Base-by-base conservation (phyloP, 163 green algal species). In the Trebouxia gelatinosa region DNA sequence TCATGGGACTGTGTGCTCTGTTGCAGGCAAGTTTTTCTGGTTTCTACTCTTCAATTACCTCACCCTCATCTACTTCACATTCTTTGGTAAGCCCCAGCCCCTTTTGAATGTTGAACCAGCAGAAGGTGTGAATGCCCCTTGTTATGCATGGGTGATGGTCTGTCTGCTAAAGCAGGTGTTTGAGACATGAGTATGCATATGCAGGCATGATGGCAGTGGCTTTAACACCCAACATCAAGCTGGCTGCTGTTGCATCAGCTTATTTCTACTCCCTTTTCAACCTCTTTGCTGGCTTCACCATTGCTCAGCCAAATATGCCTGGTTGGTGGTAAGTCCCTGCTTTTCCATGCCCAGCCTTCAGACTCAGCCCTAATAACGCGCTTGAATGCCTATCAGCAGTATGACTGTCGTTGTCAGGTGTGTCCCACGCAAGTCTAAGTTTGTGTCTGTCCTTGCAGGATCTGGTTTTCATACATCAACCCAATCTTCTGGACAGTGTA, bases 241-340 rank as follows among this genome's bases (percentile, higher is more conserved):
- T 89, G 40, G 83, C 84, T 2, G 80, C 72, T 37, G 61, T 92
- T 1, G 31, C 88, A 28, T 83, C 75, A 29, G 83, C 81, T 50
- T 81, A 86, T 34, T 89, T 92, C 76, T 90, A 87, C 58, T 77
- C 68, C n/a, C 26, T 71, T 1, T 74, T 46, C 34, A 79, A 79
- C 32, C 65, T 59, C 19, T 59, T 59, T 23, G 48, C 48, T n/a
- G n/a, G n/a, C n/a, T n/a, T 72, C 64, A 72, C 77, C 4, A 76
- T 83, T 35, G 37, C 58, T 9, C 38, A 38, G 62, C 72, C 70
- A 40, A 38, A 62, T 50, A 78, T 82, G 21, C 80, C 79, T 32
- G 76, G 66, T 13, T 82, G 77, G 70, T 85, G 77, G 68, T 76
- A 64, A 43, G 40, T 29, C 31, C 17, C 6, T 6, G 6, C 38